These are phyloP conservation scores for Lycium barbarum DNA, from an alignment of 257 asterid species.

Conservation along the genomic window DNA sequence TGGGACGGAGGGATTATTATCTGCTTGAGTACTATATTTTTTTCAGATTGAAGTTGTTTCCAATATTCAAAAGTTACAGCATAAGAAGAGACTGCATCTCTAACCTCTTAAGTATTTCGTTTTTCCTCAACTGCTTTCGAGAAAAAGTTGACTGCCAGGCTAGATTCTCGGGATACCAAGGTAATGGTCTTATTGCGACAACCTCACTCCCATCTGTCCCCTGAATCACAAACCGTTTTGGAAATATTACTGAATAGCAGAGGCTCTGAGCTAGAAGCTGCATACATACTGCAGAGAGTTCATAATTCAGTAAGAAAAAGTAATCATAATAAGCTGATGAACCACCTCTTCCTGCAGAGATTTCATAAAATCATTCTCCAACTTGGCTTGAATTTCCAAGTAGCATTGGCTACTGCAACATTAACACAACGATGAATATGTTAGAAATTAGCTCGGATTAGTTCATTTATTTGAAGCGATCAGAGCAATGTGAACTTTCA, in stretches of 20 bases:
- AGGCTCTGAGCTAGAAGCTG: slow-evolving; percentile 1
- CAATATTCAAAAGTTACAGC: slow-evolving; percentile 13
- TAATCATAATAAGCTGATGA: slow-evolving; percentile 31
- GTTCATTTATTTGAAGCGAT: background rate
- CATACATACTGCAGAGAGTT: background rate
- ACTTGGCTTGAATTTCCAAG: slow-evolving; percentile 66
- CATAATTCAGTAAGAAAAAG: background rate
- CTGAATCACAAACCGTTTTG: slow-evolving; percentile 46
- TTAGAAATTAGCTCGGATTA: background rate
- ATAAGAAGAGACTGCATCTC: slow-evolving; percentile 30
- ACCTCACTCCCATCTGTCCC: slow-evolving; percentile 72
- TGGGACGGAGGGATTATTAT: background rate
- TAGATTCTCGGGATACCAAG: slow-evolving; percentile 95
- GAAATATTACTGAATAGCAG: slow-evolving; percentile 18
- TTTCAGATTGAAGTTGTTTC: background rate
- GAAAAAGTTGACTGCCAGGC: slow-evolving; percentile 99
- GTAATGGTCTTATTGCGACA: slow-evolving; percentile 78
- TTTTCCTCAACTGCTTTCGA: slow-evolving; percentile 87
- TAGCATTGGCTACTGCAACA: slow-evolving; percentile 86
- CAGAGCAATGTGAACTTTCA: background rate
- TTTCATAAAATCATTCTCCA: slow-evolving; percentile 85
- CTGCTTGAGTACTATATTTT: background rate
- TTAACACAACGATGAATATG: slow-evolving; percentile 12
- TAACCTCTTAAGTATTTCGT: slow-evolving; percentile 84
- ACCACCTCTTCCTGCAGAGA: slow-evolving; percentile 98